phyloP scores from a whole-genome alignment of 345 rosid species.

The Populus alba region DNA sequence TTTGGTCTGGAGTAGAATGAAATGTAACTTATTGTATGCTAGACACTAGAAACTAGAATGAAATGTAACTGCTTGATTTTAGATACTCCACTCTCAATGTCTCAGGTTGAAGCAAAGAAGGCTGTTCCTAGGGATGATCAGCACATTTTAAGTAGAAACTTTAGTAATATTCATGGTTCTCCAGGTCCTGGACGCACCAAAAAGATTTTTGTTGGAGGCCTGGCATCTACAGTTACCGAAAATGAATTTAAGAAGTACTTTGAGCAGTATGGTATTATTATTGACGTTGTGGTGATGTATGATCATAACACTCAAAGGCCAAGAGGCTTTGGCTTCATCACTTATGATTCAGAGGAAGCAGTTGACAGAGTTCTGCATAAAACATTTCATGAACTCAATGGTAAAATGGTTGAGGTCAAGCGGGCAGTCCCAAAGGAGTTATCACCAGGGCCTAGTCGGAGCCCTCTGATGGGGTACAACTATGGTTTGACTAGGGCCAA shows the following conservation, averaged over 20 bases:
- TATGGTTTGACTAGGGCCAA: constrained; percentile 57
- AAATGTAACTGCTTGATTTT: constrained; percentile 14
- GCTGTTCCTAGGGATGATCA: constrained; percentile 92
- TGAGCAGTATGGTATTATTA: constrained; percentile 77
- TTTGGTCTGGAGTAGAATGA: constrained; percentile 17
- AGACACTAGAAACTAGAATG: constrained; percentile 9
- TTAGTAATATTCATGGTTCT: constrained; percentile 54
- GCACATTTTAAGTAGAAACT: constrained; percentile 54
- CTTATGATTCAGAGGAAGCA: constrained; percentile 87
- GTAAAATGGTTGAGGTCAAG: constrained; percentile 98
- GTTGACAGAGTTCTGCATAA: constrained; percentile 82
- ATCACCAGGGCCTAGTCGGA: constrained; percentile 61
- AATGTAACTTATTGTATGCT: constrained; percentile 3
- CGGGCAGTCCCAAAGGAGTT: constrained; percentile 93
- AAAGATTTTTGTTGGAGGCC: constrained; percentile 92
- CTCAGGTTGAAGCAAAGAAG: constrained; percentile 96
- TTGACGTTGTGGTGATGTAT: constrained; percentile 96
- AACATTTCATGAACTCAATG: constrained; percentile 93
- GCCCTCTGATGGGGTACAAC: constrained; percentile 60
- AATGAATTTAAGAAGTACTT: constrained; percentile 77
- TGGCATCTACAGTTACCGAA: constrained; percentile 68
- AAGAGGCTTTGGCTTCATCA: constrained; percentile 98
- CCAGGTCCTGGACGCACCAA: constrained; percentile 62
- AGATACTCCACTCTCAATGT: constrained; percentile 9
- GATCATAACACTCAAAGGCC: constrained; percentile 98